Evolutionary conservation across 129 eudicot genomes (phyloP).

Genomic region (Tagetes erecta): DNA sequence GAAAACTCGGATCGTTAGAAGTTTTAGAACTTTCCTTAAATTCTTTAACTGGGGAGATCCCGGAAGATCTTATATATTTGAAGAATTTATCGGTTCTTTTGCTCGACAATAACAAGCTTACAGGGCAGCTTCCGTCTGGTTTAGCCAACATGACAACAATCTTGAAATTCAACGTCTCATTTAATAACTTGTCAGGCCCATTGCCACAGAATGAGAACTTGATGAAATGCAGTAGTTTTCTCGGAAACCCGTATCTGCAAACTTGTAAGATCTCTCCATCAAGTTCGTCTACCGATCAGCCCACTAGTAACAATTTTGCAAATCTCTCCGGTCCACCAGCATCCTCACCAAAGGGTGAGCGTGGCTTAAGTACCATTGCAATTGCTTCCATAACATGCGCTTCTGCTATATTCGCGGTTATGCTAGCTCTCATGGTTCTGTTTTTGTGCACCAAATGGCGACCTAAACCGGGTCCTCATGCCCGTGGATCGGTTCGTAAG

Average conservation of each 20-base stretch:
- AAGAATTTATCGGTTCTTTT: constrained; percentile 51
- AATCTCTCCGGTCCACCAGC: constrained; percentile 35
- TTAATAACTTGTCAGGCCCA: constrained; percentile 73
- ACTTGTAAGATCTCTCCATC: constrained; percentile 55
- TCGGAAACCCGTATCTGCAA: constrained; percentile 69
- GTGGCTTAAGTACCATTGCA: constrained; percentile 55
- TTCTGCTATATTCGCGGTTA: constrained; percentile 69
- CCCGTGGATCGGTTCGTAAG: constrained; percentile 53
- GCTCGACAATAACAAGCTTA: constrained; percentile 65
- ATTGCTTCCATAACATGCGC: constrained; percentile 83
- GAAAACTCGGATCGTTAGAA: constrained; percentile 53
- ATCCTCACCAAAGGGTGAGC: constrained; percentile 22
- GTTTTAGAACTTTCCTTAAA: constrained; percentile 64
- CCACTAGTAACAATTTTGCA: constrained; percentile 32
- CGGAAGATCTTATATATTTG: constrained; percentile 49
- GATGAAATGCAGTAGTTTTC: constrained; percentile 63
- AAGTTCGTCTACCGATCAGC: constrained; percentile 52
- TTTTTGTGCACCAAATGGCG: constrained; percentile 77
- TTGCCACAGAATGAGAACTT: constrained; percentile 40
- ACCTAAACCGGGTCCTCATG: constrained; percentile 62
- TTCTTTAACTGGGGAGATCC: constrained; percentile 63
- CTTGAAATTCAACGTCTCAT: constrained; percentile 64
- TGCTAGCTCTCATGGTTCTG: constrained; percentile 70
- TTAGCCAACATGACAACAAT: constrained; percentile 48
- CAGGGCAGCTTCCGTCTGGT: constrained; percentile 60